Base-by-base conservation (phyloP, 2,329 filamentous ascomycete genomes). In the Neoarthrinium moseri region DNA sequence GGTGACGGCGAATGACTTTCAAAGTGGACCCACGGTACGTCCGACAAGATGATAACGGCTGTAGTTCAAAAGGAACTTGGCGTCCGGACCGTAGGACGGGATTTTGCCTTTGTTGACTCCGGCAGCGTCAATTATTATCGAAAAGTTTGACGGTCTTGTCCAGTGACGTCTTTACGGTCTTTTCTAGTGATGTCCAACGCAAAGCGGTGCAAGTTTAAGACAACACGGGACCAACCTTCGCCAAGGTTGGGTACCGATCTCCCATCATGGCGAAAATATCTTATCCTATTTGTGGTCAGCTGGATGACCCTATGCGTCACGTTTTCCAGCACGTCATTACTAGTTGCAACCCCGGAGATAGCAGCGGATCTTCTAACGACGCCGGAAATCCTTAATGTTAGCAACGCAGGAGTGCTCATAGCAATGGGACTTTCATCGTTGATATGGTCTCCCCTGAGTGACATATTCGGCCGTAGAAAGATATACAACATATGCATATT, bases 341-440 rank as follows among this genome's bases (percentile, higher is more conserved):
- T 33, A 12, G 27, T 32, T 11, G 46, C 41, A 13, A 44, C 42
- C 22, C 46, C 41, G 10, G 34, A 40, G 32, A 45, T 43, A 26
- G 46, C 43, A 32, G 32, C 32, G 7, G 32, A 37, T 15, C 42
- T 48, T 5, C 18, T 26, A 6, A 48, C 46, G 5, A 40, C 46
- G 11, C 37, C 40, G 4, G 64, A 66, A 27, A 59, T 57, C 5
- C 55, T 69, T 15, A 63, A 66, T 50, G 53, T 63, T 11, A 66
- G 62, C 15, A 69, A 68, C 47, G 60, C 65, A 3, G 63, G 64
- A 22, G 63, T 67, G 6, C 39, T 68, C 4, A 48, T 67, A 41
- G 63, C 63, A 5, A 68, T 68, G 65, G 66, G 66, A 0, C 59
- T 65, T 27, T 67, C 66, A 2, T 59, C 59, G 1, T 55, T 69